These are phyloP conservation scores for Suillus fuscotomentosus DNA, from an alignment of 768 basidiomycete genomes.

Conservation along the genomic window DNA sequence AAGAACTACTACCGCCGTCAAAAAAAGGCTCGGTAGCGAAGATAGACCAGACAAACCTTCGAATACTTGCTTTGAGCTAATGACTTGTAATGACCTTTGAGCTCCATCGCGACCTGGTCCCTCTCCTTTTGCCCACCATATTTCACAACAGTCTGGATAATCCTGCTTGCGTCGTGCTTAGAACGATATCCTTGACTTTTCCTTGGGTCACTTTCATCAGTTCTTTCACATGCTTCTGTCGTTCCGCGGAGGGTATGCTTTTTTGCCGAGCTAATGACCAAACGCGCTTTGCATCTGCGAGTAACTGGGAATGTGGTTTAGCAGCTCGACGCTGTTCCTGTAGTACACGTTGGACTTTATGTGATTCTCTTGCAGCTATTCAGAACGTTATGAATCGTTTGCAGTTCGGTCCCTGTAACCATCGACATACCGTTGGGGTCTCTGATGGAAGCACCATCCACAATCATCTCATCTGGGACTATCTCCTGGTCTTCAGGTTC, in stretches of 20 bases:
- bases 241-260: conserved; percentile 64
- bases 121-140: conserved; percentile 73
- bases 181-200: conserved; percentile 79
- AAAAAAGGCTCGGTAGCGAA: neutral
- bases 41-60: conserved; percentile 50
- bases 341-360: conserved; percentile 66
- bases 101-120: conserved; percentile 77
- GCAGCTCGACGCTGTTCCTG: conserved; percentile 70
- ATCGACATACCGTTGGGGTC: conserved; percentile 58
- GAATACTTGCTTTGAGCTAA: conserved; percentile 89
- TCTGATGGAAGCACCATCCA: conserved; percentile 34
- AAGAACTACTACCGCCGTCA: conserved; percentile 54
- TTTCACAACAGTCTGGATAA: conserved; percentile 80
- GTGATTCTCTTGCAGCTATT: conserved; percentile 64
- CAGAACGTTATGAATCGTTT: conserved; percentile 4
- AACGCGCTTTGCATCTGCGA: conserved; percentile 68
- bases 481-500: conserved; percentile 33
- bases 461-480: conserved; percentile 31
- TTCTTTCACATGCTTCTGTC: conserved; percentile 69
- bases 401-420: conserved; percentile 1
- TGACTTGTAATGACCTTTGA: conserved; percentile 76
- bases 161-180: conserved; percentile 90
- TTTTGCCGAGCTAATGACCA: conserved; percentile 79
- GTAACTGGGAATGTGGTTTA: conserved; percentile 73
- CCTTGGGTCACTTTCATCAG: conserved; percentile 80